Evolutionary conservation across 768 basidiomycete genomes (phyloP).

Genomic region (Naematelia encephala): DNA sequence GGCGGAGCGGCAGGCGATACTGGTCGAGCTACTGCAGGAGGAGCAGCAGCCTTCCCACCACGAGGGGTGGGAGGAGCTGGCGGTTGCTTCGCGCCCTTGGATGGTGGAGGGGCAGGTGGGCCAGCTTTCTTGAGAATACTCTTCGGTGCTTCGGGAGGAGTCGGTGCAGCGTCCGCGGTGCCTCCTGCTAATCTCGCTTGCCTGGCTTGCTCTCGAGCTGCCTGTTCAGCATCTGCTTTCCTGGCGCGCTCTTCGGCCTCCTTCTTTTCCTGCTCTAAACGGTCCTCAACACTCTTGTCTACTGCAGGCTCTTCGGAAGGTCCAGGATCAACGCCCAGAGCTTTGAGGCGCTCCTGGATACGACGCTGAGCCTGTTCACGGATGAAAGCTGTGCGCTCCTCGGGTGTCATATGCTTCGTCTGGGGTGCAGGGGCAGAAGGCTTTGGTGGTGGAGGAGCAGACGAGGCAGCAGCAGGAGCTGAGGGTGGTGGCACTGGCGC

Average conservation of each 20-base stretch:
- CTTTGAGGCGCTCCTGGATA: conserved; percentile 78
- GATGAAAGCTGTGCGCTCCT: conserved; percentile 73
- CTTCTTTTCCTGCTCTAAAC: conserved; percentile 77
- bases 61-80: conserved; percentile 34
- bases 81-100: conserved; percentile 20
- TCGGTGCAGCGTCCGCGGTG: conserved; percentile 57
- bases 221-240: conserved; percentile 73
- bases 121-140: conserved; percentile 52
- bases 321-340: conserved; percentile 65
- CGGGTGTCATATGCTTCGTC: conserved; percentile 76
- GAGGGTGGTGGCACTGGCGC: conserved; percentile 52
- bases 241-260: conserved; percentile 84
- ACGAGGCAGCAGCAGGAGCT: conserved; percentile 35
- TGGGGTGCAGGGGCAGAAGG: conserved; percentile 52
- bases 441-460: conserved; percentile 52
- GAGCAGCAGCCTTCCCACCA: not conserved
- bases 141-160: conserved; percentile 53
- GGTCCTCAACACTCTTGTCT: conserved; percentile 77
- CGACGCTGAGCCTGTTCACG: conserved; percentile 75
- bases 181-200: conserved; percentile 65
- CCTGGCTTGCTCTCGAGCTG: conserved; percentile 70
- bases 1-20: conserved; percentile 17
- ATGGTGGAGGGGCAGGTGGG: conserved; percentile 49
- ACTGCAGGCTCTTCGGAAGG: conserved; percentile 51
- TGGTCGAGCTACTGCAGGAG: conserved; percentile 13